These are phyloP conservation scores for Solanum etuberosum DNA, from an alignment of 257 asterid genomes.

Conservation along the genomic window DNA sequence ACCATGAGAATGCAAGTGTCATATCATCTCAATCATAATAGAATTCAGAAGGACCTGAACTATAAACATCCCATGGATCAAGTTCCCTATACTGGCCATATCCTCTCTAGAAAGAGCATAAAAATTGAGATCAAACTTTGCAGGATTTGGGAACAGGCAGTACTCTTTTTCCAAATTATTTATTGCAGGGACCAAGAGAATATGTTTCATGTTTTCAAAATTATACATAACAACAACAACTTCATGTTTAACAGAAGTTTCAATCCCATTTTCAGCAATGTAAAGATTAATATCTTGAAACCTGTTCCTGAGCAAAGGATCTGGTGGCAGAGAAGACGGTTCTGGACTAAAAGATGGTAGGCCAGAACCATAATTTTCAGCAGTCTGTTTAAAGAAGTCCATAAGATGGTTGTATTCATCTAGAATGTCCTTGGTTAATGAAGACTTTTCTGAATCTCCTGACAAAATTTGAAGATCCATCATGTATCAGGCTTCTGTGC, in stretches of 20 bases:
- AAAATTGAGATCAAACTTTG: slow-evolving; percentile 4
- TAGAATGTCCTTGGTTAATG: slow-evolving; percentile 5
- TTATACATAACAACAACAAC: slow-evolving; percentile 5
- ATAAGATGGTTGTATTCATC: slow-evolving; percentile 12
- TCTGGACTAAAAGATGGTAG: slow-evolving; percentile 23
- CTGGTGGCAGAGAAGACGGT: slow-evolving; percentile 24
- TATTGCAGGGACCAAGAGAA: neutral
- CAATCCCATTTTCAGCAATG: slow-evolving; percentile 7
- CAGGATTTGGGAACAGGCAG: slow-evolving; percentile 10
- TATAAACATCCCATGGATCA: no score
- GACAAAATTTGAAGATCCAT: no score
- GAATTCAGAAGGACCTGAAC: no score
- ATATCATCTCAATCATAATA: neutral
- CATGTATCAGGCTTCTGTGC: no score
- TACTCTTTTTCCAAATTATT: slow-evolving; percentile 22
- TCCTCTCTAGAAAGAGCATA: neutral
- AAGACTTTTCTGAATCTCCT: no score
- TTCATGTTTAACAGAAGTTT: slow-evolving; percentile 14
- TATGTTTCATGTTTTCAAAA: slow-evolving; percentile 16
- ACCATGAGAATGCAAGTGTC: no score
- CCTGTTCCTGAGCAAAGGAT: slow-evolving; percentile 14
- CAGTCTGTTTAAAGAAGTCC: slow-evolving; percentile 12
- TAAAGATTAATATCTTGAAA: slow-evolving; percentile 17
- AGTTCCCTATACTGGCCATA: no score
- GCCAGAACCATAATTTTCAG: slow-evolving; percentile 14